phyloP scores from a whole-genome alignment of 768 basidiomycete species.

The Lactifluus pinguis region DNA sequence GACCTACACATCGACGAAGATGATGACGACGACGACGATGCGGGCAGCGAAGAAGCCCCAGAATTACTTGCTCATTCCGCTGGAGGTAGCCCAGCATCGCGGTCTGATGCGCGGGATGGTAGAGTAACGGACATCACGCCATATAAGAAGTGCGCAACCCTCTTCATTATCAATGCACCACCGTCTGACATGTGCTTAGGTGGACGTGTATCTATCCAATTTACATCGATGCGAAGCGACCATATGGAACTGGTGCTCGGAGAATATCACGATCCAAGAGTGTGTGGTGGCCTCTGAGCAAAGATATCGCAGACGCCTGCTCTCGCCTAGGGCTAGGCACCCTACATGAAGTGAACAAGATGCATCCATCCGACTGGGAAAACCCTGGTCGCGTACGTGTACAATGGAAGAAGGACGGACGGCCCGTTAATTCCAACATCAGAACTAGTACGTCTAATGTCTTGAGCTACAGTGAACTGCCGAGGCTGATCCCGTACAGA shows the following conservation, averaged over 20 bases:
- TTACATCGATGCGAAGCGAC: slow-evolving; percentile 91
- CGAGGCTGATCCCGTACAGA: slow-evolving; percentile 29
- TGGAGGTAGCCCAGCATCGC: slow-evolving; percentile 36
- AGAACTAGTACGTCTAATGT: slow-evolving; percentile 54
- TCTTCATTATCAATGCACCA: slow-evolving; percentile 5
- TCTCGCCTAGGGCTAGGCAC: slow-evolving; percentile 66
- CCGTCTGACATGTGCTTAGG: slow-evolving; percentile 33
- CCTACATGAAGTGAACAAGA: slow-evolving; percentile 83
- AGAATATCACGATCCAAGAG: slow-evolving; percentile 70
- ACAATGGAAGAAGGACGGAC: slow-evolving; percentile 79
- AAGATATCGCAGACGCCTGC: slow-evolving; percentile 84
- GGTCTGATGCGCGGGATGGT: slow-evolving; percentile 18
- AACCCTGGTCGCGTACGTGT: slow-evolving; percentile 95
- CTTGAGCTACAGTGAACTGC: not conserved
- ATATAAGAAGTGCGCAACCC: slow-evolving; percentile 61
- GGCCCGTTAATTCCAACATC: slow-evolving; percentile 54
- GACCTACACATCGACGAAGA: slow-evolving; percentile 45
- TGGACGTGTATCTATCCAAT: slow-evolving; percentile 97
- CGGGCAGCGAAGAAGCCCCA: slow-evolving; percentile 19
- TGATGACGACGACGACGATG: slow-evolving; percentile 37
- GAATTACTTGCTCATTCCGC: slow-evolving; percentile 41
- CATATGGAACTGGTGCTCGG: slow-evolving; percentile 75
- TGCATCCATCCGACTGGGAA: slow-evolving; percentile 95
- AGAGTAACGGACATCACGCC: slow-evolving; percentile 65
- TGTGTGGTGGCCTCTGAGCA: slow-evolving; percentile 92